These are phyloP conservation scores for Mycena venus DNA, from an alignment of 768 basidiomycete genomes.

Conservation along the genomic window DNA sequence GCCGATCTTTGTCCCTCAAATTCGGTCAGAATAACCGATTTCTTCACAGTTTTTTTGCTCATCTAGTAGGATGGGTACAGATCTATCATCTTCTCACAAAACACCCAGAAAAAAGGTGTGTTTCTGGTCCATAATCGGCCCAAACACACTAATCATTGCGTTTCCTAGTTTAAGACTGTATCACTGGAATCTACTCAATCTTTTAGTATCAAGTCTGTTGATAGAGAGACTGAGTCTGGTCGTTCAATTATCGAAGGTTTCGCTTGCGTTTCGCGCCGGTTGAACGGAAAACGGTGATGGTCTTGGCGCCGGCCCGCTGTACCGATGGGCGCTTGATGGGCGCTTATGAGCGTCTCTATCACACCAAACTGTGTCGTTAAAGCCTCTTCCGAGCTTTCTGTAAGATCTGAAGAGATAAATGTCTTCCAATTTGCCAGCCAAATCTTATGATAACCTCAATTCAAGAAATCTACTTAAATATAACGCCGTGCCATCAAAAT, in stretches of 20 bases:
- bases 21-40: too few species aligned
- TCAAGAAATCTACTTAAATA: not conserved
- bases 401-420: not conserved
- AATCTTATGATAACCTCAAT: not conserved
- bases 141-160: too few species aligned
- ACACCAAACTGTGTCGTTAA: not conserved
- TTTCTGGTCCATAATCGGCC: too few species aligned
- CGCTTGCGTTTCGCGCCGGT: not conserved
- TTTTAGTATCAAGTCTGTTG: not conserved
- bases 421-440: not conserved
- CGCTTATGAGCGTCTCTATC: not conserved
- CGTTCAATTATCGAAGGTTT: not conserved
- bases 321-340: not conserved
- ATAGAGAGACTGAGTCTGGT: not conserved
- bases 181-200: not conserved
- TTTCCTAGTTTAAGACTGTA: too few species aligned
- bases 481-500: not conserved
- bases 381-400: not conserved
- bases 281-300: not conserved
- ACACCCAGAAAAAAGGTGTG: too few species aligned
- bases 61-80: too few species aligned
- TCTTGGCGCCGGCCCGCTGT: not conserved
- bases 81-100: too few species aligned
- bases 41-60: too few species aligned
- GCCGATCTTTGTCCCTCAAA: too few species aligned